phyloP scores from a whole-genome alignment of 257 asterid genomes.

The Henckelia pumila region DNA sequence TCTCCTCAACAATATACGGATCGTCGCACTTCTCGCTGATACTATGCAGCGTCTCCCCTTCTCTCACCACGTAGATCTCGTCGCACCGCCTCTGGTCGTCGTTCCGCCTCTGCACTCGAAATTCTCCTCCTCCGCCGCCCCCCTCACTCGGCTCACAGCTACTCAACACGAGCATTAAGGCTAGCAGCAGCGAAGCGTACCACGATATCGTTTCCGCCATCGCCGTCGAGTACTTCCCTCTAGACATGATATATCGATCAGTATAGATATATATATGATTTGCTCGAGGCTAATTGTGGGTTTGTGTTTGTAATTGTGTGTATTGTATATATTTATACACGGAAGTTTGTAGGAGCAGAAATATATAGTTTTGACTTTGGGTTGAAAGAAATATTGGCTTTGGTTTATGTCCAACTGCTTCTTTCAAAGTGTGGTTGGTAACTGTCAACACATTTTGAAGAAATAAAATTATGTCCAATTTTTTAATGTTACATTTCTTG shows the following conservation, averaged over 20 bases:
- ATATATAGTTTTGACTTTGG: slow-evolving; percentile 20
- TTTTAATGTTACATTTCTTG: too few species aligned
- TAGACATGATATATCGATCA: too few species aligned
- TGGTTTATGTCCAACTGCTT: slow-evolving; percentile 27
- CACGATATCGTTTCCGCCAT: slow-evolving; percentile 55
- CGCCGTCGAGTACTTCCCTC: slow-evolving; percentile 26
- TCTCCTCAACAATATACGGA: slow-evolving; percentile 82
- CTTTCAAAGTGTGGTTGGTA: slow-evolving; percentile 29
- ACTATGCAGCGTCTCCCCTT: slow-evolving; percentile 79
- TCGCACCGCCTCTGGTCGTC: slow-evolving; percentile 57
- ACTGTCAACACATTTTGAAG: too few species aligned
- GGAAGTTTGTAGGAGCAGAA: too few species aligned
- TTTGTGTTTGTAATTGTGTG: too few species aligned
- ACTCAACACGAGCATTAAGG: slow-evolving; percentile 35
- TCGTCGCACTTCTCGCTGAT: slow-evolving; percentile 80
- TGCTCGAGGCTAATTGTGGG: too few species aligned
- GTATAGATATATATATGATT: too few species aligned
- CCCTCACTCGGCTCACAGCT: slow-evolving; percentile 23
- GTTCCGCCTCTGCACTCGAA: neutral
- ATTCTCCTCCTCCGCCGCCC: slow-evolving; percentile 32
- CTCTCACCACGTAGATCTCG: slow-evolving; percentile 69
- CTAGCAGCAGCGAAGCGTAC: slow-evolving; percentile 52
- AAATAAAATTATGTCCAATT: too few species aligned
- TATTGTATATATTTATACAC: neutral
- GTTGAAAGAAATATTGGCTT: slow-evolving; percentile 24